phyloP scores from a whole-genome alignment of 2,329 filamentous ascomycete species.

The Venturia carpophila region DNA sequence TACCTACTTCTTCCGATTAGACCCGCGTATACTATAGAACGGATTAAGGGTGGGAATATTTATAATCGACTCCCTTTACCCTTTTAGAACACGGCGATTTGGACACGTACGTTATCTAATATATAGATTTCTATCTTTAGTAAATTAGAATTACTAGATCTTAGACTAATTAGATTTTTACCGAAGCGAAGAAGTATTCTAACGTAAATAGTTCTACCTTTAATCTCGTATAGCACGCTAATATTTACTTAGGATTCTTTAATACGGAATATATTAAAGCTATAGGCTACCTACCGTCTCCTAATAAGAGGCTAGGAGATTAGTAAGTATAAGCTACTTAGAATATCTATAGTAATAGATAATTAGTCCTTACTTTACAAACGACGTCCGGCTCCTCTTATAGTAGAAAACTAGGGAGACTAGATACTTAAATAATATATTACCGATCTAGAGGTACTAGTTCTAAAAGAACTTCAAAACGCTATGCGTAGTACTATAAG shows the following conservation, averaged over 20 bases:
- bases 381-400: conserved; percentile 3
- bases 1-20: conserved; percentile 15
- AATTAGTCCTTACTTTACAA: conserved; percentile 2
- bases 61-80: conserved; percentile 15
- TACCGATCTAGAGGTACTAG: conserved; percentile 7
- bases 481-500: conserved; percentile 12
- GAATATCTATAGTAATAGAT: conserved; percentile 15
- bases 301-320: conserved; percentile 14
- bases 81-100: neutral
- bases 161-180: conserved; percentile 9
- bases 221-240: conserved; percentile 2
- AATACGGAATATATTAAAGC: conserved; percentile 13
- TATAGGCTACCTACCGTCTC: conserved; percentile 13
- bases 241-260: conserved; percentile 15
- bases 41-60: conserved; percentile 14
- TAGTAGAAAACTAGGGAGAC: conserved; percentile 14
- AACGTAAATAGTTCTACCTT: conserved; percentile 9
- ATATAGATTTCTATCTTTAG: conserved; percentile 15
- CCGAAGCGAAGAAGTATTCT: conserved; percentile 14
- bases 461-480: conserved; percentile 16
- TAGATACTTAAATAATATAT: conserved; percentile 10
- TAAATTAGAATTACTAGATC: conserved; percentile 8
- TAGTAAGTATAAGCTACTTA: conserved; percentile 12
- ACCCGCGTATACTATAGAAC: conserved; percentile 12
- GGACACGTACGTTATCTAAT: conserved; percentile 8